Evolutionary conservation across 257 asterid genomes (phyloP).

Genomic region (Scutellaria galericulata): DNA sequence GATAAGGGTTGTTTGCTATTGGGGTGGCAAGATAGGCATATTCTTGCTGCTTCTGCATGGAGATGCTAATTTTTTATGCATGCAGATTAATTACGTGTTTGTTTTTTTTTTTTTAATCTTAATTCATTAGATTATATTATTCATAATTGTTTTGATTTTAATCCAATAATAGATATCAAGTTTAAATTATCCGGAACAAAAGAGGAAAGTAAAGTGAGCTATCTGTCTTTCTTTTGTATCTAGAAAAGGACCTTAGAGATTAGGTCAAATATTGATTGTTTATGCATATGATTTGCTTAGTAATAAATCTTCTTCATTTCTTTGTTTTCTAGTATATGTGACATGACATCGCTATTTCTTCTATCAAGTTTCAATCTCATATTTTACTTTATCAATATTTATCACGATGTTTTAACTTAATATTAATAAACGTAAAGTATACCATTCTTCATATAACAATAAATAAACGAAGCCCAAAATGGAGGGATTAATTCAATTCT

Average conservation of each 20-base stretch:
- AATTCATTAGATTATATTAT: conserved; percentile 23
- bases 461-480: no score
- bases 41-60: conserved; percentile 92
- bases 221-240: conserved; percentile 25
- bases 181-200: conserved; percentile 21
- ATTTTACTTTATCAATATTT: no score
- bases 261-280: conserved; percentile 33
- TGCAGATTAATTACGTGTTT: conserved; percentile 13
- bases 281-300: conserved; percentile 18
- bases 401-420: no score
- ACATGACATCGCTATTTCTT: no score
- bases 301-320: conserved; percentile 24
- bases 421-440: no score
- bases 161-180: conserved; percentile 19
- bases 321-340: not conserved
- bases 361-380: no score
- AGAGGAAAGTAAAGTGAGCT: conserved; percentile 21
- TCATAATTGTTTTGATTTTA: conserved; percentile 25
- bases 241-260: conserved; percentile 27
- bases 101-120: not conserved
- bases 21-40: conserved; percentile 88
- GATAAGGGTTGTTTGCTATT: conserved; percentile 78
- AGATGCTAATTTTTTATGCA: conserved; percentile 54
- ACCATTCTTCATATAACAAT: no score
- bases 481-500: no score